Evolutionary conservation across 768 basidiomycete species (phyloP), one percentile per base, ranked within the genome.

Genomic region (Clitopilus hobsonii): DNA sequence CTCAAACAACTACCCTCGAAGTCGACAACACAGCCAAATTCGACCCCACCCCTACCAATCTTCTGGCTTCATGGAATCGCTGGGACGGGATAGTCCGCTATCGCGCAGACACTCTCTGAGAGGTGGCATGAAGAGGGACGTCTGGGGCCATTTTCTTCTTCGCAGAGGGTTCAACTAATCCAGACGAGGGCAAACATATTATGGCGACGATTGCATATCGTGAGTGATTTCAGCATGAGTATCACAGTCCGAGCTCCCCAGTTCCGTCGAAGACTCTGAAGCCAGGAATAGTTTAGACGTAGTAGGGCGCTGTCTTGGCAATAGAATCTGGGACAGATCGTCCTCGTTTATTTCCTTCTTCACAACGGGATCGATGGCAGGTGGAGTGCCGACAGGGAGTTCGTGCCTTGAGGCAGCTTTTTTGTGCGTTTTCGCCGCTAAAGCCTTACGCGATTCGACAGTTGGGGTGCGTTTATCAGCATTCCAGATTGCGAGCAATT

Each of bases 401-500:
- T 73, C 72, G 67, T 67, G 3, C 66, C 71, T 14, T 57, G 41
- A 2, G 70, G 71, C 27, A 73, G 65, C 18, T n/a, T 23, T 52
- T n/a, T 69, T 55, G 0, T 60, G 54, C 5, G 61, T 51, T 54
- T 66, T 71, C 55, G 63, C 69, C 3, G 68, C 70, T 22, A 58
- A 24, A 13, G 54, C 60, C 32, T 69, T 68, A 3, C 75, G 69
- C 23, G 74, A 76, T 7, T 58, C 58, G 7, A 61, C 56, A n/a
- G 72, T 64, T 0, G 75, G 76, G 18, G 72, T 71, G 23, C 74
- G 69, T 41, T 58, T 62, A 51, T 78, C 70, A 4, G 55, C 57
- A 24, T 64, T 66, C 75, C 76, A 78, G 30, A 76, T 69, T 1
- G 26, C 38, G 6, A 55, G 38, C 14, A 77, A 68, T 60, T 77